A percentile compares a stretch with the other conserved stretches of the same genome.
phyloP scores from a whole-genome alignment of 495 filamentous ascomycete genomes.

The Penicillium soppii region DNA sequence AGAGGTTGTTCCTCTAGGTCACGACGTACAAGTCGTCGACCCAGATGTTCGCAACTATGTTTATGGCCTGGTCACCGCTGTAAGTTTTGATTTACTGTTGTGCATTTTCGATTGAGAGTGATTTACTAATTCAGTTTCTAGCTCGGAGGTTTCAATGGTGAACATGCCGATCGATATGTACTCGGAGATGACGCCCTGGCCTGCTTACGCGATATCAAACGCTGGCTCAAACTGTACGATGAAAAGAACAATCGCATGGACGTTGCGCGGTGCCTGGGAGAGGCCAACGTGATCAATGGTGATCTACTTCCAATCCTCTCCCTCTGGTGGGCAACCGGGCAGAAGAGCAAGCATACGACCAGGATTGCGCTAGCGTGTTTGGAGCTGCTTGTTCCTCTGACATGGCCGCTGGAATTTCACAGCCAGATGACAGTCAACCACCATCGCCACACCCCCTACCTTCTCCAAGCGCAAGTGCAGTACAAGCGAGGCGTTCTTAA shows the following conservation, averaged over 20 bases:
- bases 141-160: constrained; percentile 84
- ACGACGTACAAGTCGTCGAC: constrained; percentile 60
- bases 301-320: constrained; percentile 90
- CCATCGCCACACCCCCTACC: constrained; percentile 81
- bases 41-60: constrained; percentile 89
- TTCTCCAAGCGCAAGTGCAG: constrained; percentile 79
- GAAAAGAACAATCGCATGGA: constrained; percentile 93
- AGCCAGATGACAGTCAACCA: constrained; percentile 88
- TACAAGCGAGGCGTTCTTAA: constrained; percentile 91
- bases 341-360: constrained; percentile 69
- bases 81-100: constrained; percentile 46
- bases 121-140: constrained; percentile 39
- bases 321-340: constrained; percentile 63
- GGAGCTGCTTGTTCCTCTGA: constrained; percentile 90
- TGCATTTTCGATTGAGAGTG: not conserved
- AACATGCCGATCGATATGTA: constrained; percentile 78
- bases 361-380: constrained; percentile 83
- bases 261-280: constrained; percentile 88
- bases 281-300: constrained; percentile 86
- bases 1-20: constrained; percentile 35
- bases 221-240: constrained; percentile 94
- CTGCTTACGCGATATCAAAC: constrained; percentile 86
- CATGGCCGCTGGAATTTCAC: constrained; percentile 88
- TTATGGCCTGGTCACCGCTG: constrained; percentile 86
- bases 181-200: constrained; percentile 92